These are phyloP conservation scores for Allomyces javanicus DNA, from an alignment of 192 early-diverging fungal genomes.

Conservation along the genomic window DNA sequence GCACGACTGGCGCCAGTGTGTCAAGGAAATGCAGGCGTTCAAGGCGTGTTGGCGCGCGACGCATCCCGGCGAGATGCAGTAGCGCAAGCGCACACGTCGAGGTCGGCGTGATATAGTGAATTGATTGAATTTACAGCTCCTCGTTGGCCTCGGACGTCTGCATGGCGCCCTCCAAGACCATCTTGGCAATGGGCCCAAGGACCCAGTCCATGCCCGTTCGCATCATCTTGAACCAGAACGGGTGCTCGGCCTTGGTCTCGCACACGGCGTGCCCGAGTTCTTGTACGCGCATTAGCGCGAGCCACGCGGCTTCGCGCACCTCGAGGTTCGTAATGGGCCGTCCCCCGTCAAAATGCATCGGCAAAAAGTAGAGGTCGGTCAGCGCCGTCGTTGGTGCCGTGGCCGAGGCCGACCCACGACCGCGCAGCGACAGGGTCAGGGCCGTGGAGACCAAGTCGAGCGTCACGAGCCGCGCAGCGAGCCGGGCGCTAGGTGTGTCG, in stretches of 20 bases:
- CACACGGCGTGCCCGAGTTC: not conserved
- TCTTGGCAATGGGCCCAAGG: not conserved
- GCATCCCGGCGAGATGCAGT: no score
- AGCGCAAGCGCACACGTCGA: no score
- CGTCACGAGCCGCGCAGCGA: not conserved
- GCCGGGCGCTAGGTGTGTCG: not conserved
- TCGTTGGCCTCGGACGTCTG: no score
- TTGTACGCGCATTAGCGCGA: not conserved
- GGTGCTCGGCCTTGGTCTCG: not conserved
- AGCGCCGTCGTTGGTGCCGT: not conserved
- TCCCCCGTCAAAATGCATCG: not conserved
- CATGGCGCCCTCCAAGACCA: not conserved
- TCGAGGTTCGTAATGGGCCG: not conserved
- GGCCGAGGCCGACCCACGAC: not conserved
- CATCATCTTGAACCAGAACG: not conserved
- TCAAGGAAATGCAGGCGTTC: slow-evolving; percentile 56
- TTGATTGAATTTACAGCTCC: no score
- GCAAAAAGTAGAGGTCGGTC: not conserved
- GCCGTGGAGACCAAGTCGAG: not conserved
- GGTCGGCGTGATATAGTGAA: no score
- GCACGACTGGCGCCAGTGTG: slow-evolving; percentile 73
- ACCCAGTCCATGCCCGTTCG: not conserved
- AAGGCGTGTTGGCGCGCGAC: slow-evolving; percentile 38
- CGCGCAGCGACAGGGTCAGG: not conserved
- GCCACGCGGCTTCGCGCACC: not conserved